Evolutionary conservation across 192 early-diverging fungal genomes (phyloP), one percentile per base, ranked within the genome.

Genomic region (Umbelopsis isabellina): DNA sequence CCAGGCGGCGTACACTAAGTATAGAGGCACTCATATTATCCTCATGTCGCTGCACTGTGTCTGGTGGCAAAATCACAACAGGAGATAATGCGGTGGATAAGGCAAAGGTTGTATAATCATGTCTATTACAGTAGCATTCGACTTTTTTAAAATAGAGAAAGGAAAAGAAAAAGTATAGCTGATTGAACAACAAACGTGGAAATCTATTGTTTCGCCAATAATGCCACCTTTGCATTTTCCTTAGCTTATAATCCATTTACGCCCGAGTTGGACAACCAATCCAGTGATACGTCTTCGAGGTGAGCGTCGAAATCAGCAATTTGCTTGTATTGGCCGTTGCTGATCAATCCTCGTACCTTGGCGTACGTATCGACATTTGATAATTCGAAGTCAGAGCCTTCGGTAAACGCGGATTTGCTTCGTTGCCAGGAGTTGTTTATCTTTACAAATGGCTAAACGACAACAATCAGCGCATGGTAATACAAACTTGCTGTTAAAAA

Each of bases 291-390:
- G 58, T 92, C 77, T 72, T 92, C 90, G 44, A 92, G 65, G 74
- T 92, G 91, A 67, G 82, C 86, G 46, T 89, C 89, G 69, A 92
- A 89, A 70, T 92, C 91, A 37, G 80, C 75, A 35, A 92, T 5
- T 37, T 82, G 68, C 41, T 72, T 78, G 71, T 83, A 83, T 23
- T 79, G 51, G 37, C 75, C 73, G 1, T 76, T 65, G 20, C 55
- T 72, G n/a, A 89, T 69, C 3, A 80, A n/a, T 13, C 69, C 79
- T 18, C 65, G 48, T 25, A 80, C 73, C 65, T 83, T 80, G 61
- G 70, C 65, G 18, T 79, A 74, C 1, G 47, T 50, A 41, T 81
- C 72, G 22, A 81, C 80, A 37, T 80, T 47, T 20, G 58, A 69
- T 33, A 86, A 84, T 8, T 9, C 37, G 13, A 71, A 69, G 30